Base-by-base conservation (phyloP, 306 rosid species). In the Citrullus mucosospermus region DNA sequence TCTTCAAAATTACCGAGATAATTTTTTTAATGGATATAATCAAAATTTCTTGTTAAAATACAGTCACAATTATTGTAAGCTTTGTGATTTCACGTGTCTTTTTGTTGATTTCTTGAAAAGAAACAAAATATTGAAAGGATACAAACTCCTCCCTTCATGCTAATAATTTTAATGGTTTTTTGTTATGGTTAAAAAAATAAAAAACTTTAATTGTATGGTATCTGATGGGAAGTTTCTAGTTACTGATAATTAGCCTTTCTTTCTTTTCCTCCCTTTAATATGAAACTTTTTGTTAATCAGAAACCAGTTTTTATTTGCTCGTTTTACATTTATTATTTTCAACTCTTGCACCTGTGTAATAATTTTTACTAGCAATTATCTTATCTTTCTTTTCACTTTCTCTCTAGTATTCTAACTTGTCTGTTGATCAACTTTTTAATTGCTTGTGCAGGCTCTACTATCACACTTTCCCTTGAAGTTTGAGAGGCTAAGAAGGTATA, bases 391-490 rank as follows among this genome's bases (percentile, higher is more conserved):
- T 20, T 38, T 76, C 22, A 34, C 70, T 76, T 13, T 58, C n/a
- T 39, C 44, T 22, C n/a, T 57, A 28, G 65, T 6, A 41, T 76
- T 66, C 68, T 39, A 76, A 38, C 22, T 72, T 78, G 28, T 50
- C 0, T 38, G 22, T 77, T 51, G 51, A 75, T 60, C 59, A 60
- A 51, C 43, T 46, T 39, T 28, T 77, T 71, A 28, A 51, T 25
- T 78, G 41, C 76, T 78, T 84, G 69, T 92, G 87, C 85, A 95
- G 99, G 97, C 88, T 83, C 82, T 95, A 76, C 77, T 95, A 82
- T 80, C 88, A 38, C 90, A 92, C 75, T 85, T 84, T 82, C 92
- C 91, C 81, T 78, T 30, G 38, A 95, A 95, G 87, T 84, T 91
- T 83, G 85, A 92, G 82, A 86, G 80, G 48, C 78, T 95, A 56